Base-by-base conservation (phyloP, 192 early-diverging fungal genomes). In the Entomortierella parvispora region DNA sequence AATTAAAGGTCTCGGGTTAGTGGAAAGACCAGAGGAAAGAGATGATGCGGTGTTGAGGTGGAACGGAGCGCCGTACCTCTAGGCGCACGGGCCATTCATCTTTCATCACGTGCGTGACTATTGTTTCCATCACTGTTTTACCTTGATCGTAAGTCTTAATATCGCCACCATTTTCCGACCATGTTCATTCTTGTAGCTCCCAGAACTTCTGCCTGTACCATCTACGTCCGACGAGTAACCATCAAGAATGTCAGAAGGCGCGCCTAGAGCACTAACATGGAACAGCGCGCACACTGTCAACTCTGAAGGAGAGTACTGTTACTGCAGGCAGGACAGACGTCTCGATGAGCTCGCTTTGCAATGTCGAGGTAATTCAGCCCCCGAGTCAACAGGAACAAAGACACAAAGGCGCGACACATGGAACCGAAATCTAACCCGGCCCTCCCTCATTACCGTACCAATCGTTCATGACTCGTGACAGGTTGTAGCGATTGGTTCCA, bases 401-500 rank as follows among this genome's bases (percentile, higher is more conserved):
- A 20, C 29, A 33, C 34, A 40, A 32, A 56, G 62, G 32, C 34
- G 47, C 17, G 26, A 15, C 31, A 23, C 34, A 31, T n/a, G n/a
- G n/a, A n/a, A n/a, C n/a, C n/a, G n/a, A 20, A 34, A 37, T 49
- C 8, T 18, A 6, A 56, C 46, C 15, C 2, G 31, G 8, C 37
- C 46, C 42, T n/a, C 11, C 44, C 46, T 69, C n/a, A 34, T 12
- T 31, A 33, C 40, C 26, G 42, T 22, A 17, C 8, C 12, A 26
- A 17, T 25, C 48, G 17, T 44, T 28, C 12, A 29, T 34, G 22
- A 43, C 37, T 2, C 15, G 18, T 7, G 25, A 53, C 46, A 88
- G 85, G 71, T 25, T 91, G 90, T 62, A 69, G 70, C 11, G 89
- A 91, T 67, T 91, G 90, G 90, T 91, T 87, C 55, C 90, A 91